Base-by-base conservation (phyloP, 2,329 filamentous ascomycete genomes). In the Fusarium mundagurra region DNA sequence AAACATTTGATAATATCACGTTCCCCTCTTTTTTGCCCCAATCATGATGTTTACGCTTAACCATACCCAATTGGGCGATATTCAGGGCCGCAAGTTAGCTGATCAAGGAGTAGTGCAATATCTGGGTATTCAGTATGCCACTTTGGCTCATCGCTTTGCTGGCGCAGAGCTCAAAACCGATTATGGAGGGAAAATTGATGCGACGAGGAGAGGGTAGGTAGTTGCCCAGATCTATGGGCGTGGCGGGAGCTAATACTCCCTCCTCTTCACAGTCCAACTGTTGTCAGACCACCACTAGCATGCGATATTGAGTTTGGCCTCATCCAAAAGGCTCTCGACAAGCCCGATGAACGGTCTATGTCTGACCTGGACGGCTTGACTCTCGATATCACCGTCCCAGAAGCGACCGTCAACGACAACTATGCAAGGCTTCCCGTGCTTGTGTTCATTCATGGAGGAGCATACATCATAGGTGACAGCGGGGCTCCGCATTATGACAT, bases 371-470 rank as follows among this genome's bases (percentile, higher is more conserved):
- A 62, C 3, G 61, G 61, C 5, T 10, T 64, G 29, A 64, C 39
- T 18, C 57, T 64, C 3, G 57, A 62, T 11, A 43, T 64, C 12
- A 48, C 57, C 6, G 4, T 31, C 7, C 57, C 61, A 18, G 22
- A 43, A 31, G n/a, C 12, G 0, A 13, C 8, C 1, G 1, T 8
- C 1, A 5, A 34, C 6, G 14, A 24, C 0, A 29, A 11, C 5
- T 5, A 64, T 31, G 6, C 24, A 20, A 63, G n/a, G 4, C 27
- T 63, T 3, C 62, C 62, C 0, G 62, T 64, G 1, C 58, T 64
- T 24, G 58, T 63, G 1, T 64, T 62, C 6, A 38, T 64, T 0
- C 62, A 64, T 27, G 62, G 62, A 24, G 62, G 62, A 2, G 62
- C 57, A 6, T 64, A 14, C 6, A 38, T 63, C 3, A 12, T 63